Evolutionary conservation across 805 yeast genomes (phyloP), one percentile per base, ranked within the genome.

Genomic region (Lipomyces oligophaga): DNA sequence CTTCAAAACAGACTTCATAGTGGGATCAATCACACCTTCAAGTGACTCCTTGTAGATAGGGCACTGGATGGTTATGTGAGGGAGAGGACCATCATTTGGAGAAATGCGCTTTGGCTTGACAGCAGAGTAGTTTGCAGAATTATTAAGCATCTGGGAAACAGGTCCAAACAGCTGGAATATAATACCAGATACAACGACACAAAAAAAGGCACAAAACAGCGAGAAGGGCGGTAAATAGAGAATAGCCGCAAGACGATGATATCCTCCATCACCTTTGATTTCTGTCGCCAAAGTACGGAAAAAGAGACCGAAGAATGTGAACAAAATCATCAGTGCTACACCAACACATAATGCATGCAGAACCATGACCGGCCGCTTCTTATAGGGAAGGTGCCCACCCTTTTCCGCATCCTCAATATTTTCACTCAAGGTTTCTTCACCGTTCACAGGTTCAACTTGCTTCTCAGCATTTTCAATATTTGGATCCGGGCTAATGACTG

Each of bases 21-120:
- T 46, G 19, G 50, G 50, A 21, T 46, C 30, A 27, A 46, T 46
- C 10, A 46, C 50, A 8, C 46, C 50, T 2, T 19, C 42, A 11
- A 41, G 27, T 2, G 50, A 22, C 30, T 46, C 50, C 36, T 40
- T 40, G 38, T 40, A 45, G 16, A 45, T 45, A 8, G 51, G 51
- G 34, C 47, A 41, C 38, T 46, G 51, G 34, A 46, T 46, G 22
- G 51, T 41, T 26, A 46, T 22, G 31, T 46, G 51, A 5, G 51
- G 51, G 25, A 46, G 25, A 6, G 49, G 42, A 5, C 24, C 43
- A 26, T 40, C 27, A 22, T 26, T 21, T 4, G 38, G 34, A 10
- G 43, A 32, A 11, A 38, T 16, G 19, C 43, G 36, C 5, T 19
- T 33, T 20, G 51, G 47, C 18, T 15, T 22, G 20, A 36, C 27